These are phyloP conservation scores for Platanthera guangdongensis DNA, from an alignment of 106 monocot genomes.

Conservation along the genomic window DNA sequence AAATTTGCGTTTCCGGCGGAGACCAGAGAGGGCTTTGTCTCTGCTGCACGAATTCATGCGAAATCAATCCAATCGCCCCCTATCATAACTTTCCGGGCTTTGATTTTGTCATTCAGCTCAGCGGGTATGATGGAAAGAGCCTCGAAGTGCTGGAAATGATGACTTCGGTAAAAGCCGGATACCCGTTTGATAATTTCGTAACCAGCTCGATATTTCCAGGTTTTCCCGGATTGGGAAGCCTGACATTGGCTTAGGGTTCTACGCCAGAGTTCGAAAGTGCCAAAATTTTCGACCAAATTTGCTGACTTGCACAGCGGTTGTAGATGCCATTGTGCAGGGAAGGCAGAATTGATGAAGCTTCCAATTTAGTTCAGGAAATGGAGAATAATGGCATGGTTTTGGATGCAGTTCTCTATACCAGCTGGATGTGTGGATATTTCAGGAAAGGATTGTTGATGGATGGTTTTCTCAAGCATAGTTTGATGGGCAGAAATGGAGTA, in stretches of 20 bases:
- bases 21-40: conserved; percentile 41
- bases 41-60: conserved; percentile 40
- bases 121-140: conserved; percentile 42
- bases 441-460: conserved; percentile 36
- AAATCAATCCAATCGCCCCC: conserved; percentile 28
- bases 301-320: conserved; percentile 38
- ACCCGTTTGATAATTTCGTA: conserved; percentile 31
- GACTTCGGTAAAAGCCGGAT: conserved; percentile 21
- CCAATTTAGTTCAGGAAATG: conserved; percentile 33
- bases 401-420: conserved; percentile 45
- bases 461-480: conserved; percentile 35
- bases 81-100: conserved; percentile 20
- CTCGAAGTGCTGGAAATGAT: conserved; percentile 55
- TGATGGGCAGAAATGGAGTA: conserved; percentile 44
- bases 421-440: conserved; percentile 41
- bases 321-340: conserved; percentile 50
- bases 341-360: conserved; percentile 41
- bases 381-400: conserved; percentile 31
- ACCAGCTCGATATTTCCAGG: conserved; percentile 61
- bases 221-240: conserved; percentile 42
- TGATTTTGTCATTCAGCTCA: conserved; percentile 32
- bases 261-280: conserved; percentile 15
- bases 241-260: conserved; percentile 36
- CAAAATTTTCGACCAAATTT: conserved; percentile 38
- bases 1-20: conserved; percentile 31